Evolutionary conservation across 2,329 filamentous ascomycete genomes (phyloP).

Genomic region (Nothopassalora personata): DNA sequence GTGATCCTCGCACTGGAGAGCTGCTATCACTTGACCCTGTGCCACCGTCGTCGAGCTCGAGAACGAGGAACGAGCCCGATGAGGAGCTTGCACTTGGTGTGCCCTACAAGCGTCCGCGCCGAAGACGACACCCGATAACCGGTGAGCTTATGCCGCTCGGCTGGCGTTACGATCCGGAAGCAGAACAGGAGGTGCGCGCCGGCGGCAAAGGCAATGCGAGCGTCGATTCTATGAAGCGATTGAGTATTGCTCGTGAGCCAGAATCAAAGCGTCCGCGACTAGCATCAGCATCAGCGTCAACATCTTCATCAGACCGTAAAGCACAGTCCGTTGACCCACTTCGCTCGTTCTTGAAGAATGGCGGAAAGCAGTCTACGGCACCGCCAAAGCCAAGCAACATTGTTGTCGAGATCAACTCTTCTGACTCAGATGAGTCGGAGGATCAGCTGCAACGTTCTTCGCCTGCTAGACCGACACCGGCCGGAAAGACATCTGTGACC

Average conservation of each 20-base stretch:
- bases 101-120: slow-evolving; percentile 22
- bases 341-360: not conserved
- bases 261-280: slow-evolving; percentile 18
- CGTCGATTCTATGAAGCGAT: slow-evolving; percentile 6
- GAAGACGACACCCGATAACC: slow-evolving; percentile 28
- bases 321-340: not conserved
- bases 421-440: slow-evolving; percentile 4
- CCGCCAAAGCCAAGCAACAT: not conserved
- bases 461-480: not conserved
- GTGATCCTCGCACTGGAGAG: slow-evolving; percentile 29
- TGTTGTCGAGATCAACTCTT: not conserved
- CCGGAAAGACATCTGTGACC: slow-evolving; percentile 10
- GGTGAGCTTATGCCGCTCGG: slow-evolving; percentile 31
- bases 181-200: not conserved
- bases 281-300: slow-evolving; percentile 10
- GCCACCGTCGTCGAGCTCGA: not conserved
- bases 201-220: slow-evolving; percentile 1
- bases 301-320: slow-evolving; percentile 7
- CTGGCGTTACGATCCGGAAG: slow-evolving; percentile 25
- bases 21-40: slow-evolving; percentile 20
- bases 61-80: not conserved
- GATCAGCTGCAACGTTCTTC: slow-evolving; percentile 2
- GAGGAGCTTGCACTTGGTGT: not conserved
- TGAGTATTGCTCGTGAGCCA: slow-evolving; percentile 18
- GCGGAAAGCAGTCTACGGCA: not conserved